Evolutionary conservation across 352 stramenopile genomes (phyloP).

Genomic region (Phytophthora pseudosyringae): DNA sequence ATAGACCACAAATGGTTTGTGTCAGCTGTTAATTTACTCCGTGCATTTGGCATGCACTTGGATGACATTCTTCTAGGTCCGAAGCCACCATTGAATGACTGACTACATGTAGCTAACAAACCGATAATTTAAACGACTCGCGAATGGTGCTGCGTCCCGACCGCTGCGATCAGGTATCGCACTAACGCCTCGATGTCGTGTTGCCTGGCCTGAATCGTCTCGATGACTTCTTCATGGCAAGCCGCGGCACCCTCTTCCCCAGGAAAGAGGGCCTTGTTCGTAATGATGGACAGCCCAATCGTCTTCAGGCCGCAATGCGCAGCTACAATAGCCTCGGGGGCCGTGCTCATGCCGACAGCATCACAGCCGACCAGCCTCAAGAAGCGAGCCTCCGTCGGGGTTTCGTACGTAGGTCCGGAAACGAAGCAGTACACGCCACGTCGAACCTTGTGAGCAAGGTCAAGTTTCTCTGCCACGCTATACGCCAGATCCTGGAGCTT

Average conservation of each 20-base stretch:
- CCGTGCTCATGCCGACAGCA: conserved; percentile 97
- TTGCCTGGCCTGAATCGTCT: conserved; percentile 82
- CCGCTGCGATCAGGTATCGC: conserved; percentile 40
- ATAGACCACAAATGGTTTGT: conserved; percentile 3
- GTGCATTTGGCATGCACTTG: no score
- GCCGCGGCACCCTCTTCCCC: conserved; percentile 83
- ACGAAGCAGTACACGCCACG: conserved; percentile 97
- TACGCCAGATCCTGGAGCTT: conserved; percentile 86
- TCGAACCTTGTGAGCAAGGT: conserved; percentile 84
- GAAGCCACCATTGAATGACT: no score
- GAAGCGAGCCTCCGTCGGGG: conserved; percentile 93
- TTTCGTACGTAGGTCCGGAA: conserved; percentile 97
- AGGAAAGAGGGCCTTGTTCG: conserved; percentile 93
- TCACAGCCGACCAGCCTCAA: conserved; percentile 92
- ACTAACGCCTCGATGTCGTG: conserved; percentile 50
- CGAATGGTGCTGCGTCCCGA: conserved; percentile 30
- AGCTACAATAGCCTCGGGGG: conserved; percentile 96
- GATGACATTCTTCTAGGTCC: no score
- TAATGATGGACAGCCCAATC: conserved; percentile 97
- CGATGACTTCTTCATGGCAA: conserved; percentile 94
- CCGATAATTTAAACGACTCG: conserved; percentile 23
- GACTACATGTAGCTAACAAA: no score
- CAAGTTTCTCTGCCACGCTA: conserved; percentile 80
- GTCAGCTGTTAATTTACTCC: no score
- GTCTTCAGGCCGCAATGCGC: conserved; percentile 95